A percentile compares a stretch with the other conserved stretches of the same genome.
phyloP scores from a whole-genome alignment of 257 asterid species.

The Salvia miltiorrhiza region DNA sequence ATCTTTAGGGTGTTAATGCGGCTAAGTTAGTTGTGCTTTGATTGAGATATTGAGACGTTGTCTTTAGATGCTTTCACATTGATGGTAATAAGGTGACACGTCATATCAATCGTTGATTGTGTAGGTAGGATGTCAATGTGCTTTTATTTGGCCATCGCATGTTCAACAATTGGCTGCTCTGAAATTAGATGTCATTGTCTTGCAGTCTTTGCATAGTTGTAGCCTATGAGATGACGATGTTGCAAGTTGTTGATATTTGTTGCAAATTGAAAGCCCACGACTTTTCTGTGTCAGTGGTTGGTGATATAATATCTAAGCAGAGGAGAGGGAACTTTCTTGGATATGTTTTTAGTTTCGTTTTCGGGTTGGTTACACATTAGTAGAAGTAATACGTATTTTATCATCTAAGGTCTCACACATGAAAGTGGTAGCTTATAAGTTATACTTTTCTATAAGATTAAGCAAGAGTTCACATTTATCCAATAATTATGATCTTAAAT shows the following conservation, averaged over 20 bases:
- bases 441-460: background rate
- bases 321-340: background rate
- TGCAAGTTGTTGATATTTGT: background rate
- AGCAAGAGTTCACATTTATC: background rate
- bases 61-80: background rate
- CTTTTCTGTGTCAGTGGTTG: background rate
- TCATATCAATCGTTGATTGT: background rate
- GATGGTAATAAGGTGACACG: background rate
- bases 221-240: background rate
- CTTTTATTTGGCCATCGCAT: too few species aligned
- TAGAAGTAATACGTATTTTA: background rate
- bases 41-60: background rate
- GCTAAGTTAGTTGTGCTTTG: background rate
- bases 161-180: slow-evolving; percentile 2
- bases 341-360: slow-evolving; percentile 4
- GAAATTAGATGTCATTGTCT: background rate
- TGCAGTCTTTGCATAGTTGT: background rate
- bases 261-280: background rate
- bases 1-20: background rate
- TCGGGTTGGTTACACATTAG: background rate
- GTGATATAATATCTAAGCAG: background rate
- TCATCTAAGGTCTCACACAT: background rate
- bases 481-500: background rate
- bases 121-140: background rate
- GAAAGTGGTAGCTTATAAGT: slow-evolving; percentile 12